phyloP scores from a whole-genome alignment of 805 yeast genomes.

The Tetrapisispora nanseiensis region DNA sequence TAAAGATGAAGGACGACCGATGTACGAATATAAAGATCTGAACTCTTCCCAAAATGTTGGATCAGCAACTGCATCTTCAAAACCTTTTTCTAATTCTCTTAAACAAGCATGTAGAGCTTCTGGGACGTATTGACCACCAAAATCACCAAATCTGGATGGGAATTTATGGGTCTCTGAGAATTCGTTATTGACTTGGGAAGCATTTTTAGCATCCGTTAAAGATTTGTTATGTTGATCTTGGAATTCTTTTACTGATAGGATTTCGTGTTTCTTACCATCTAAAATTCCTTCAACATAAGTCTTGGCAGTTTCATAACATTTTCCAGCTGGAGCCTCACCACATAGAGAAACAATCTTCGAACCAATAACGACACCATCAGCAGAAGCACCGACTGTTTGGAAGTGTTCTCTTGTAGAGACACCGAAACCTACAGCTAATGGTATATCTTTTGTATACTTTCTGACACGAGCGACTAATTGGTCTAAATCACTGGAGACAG shows the following conservation, averaged over 20 bases:
- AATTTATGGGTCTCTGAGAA: slow-evolving; percentile 56
- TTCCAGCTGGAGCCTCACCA: slow-evolving; percentile 51
- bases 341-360: slow-evolving; percentile 68
- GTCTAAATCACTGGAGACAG: slow-evolving; percentile 53
- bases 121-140: slow-evolving; percentile 98
- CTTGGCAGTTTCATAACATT: slow-evolving; percentile 53
- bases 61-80: slow-evolving; percentile 81
- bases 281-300: slow-evolving; percentile 61
- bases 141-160: slow-evolving; percentile 79
- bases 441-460: slow-evolving; percentile 61
- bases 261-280: slow-evolving; percentile 40
- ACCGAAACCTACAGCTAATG: slow-evolving; percentile 95
- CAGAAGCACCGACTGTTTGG: slow-evolving; percentile 59
- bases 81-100: slow-evolving; percentile 78
- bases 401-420: slow-evolving; percentile 90
- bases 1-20: slow-evolving; percentile 92
- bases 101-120: slow-evolving; percentile 90
- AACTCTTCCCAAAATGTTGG: slow-evolving; percentile 91
- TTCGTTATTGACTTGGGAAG: slow-evolving; percentile 18
- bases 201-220: slow-evolving; percentile 13
- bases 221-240: slow-evolving; percentile 28
- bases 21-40: slow-evolving; percentile 72
- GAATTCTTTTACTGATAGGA: slow-evolving; percentile 29
- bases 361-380: slow-evolving; percentile 97
- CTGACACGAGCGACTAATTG: slow-evolving; percentile 68